A percentile compares a stretch with the other conserved stretches of the same genome.
These are phyloP conservation scores for Pythium brassicae DNA, from an alignment of 352 stramenopile species.

Conservation along the genomic window DNA sequence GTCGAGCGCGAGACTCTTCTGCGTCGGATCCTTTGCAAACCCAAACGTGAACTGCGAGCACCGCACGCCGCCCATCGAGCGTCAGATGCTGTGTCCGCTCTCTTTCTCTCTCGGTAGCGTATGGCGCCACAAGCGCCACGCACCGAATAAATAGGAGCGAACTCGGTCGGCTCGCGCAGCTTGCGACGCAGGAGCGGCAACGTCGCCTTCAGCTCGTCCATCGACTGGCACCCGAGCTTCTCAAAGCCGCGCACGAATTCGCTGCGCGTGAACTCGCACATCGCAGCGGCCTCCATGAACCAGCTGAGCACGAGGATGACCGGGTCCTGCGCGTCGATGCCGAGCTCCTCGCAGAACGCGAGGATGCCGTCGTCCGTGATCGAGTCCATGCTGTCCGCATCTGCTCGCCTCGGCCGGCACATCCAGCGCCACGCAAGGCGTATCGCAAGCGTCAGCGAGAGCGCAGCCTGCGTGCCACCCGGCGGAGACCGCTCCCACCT, in stretches of 20 bases:
- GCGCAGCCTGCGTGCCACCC: no score
- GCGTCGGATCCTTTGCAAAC: constrained; percentile 79
- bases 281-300: constrained; percentile 68
- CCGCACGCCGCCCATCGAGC: neutral
- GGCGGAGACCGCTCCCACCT: constrained; percentile 30
- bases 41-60: constrained; percentile 64
- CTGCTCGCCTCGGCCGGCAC: constrained; percentile 19
- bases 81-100: no score
- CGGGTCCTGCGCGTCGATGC: constrained; percentile 70
- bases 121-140: constrained; percentile 3
- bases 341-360: constrained; percentile 61
- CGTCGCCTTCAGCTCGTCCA: constrained; percentile 47
- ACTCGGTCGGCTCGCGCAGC: constrained; percentile 39
- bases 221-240: constrained; percentile 53
- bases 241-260: constrained; percentile 75
- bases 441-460: constrained; percentile 1
- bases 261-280: constrained; percentile 71
- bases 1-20: constrained; percentile 77
- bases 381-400: constrained; percentile 48
- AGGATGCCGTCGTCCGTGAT: constrained; percentile 85
- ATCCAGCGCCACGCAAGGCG: neutral
- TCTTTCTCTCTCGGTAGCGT: neutral
- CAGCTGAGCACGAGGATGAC: constrained; percentile 80
- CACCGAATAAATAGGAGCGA: constrained; percentile 84
- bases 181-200: constrained; percentile 49